Conservation (phyloP, 1,139 yeast genomes). For the Sugiyamaella xylanicola region DNA sequence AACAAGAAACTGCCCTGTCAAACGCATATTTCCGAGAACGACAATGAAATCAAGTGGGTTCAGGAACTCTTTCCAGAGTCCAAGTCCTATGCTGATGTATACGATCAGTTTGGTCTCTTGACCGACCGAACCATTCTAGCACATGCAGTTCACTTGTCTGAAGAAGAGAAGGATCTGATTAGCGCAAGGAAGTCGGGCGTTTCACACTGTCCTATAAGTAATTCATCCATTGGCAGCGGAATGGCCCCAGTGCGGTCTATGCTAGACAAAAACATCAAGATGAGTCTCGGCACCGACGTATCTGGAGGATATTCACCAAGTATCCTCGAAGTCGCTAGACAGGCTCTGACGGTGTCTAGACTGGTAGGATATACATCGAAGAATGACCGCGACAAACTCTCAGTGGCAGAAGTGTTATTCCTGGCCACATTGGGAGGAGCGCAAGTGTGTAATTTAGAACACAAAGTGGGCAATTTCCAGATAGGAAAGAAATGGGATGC, state of each 20-base stretch:
- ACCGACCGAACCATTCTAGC: slow-evolving; percentile 75
- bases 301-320: slow-evolving; percentile 91
- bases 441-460: slow-evolving; percentile 61
- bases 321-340: slow-evolving; percentile 72
- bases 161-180: slow-evolving; percentile 63
- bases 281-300: slow-evolving; percentile 87
- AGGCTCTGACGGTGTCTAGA: slow-evolving; percentile 80
- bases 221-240: slow-evolving; percentile 86
- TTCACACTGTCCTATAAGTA: slow-evolving; percentile 93
- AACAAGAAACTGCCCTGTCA: slow-evolving; percentile 65
- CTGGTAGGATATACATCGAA: slow-evolving; percentile 68
- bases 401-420: slow-evolving; percentile 71
- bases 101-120: slow-evolving; percentile 63
- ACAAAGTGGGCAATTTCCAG: slow-evolving; percentile 67
- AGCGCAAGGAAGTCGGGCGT: slow-evolving; percentile 63
- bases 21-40: slow-evolving; percentile 86
- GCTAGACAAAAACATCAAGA: slow-evolving; percentile 66
- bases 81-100: slow-evolving; percentile 72
- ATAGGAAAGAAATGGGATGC: slow-evolving; percentile 83
- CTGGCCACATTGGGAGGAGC: slow-evolving; percentile 94
- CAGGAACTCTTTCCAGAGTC: slow-evolving; percentile 69
- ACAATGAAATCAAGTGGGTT: slow-evolving; percentile 77
- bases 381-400: slow-evolving; percentile 53
- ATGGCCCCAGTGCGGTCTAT: slow-evolving; percentile 81
- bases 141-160: slow-evolving; percentile 78